Conservation (phyloP, 2,329 filamentous ascomycete genomes). For the Trichothecium roseum region DNA sequence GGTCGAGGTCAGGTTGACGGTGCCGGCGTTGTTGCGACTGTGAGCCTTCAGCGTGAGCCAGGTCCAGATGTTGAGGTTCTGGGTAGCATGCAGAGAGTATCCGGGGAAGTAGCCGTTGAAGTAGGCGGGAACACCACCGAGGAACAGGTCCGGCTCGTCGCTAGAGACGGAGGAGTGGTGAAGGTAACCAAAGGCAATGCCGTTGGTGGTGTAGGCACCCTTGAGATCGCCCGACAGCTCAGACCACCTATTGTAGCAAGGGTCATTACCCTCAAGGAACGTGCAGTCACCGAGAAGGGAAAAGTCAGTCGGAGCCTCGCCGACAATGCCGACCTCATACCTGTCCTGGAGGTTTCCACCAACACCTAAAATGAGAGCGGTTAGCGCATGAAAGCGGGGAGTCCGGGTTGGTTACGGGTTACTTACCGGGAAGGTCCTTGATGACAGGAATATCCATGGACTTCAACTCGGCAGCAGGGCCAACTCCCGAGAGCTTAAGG, state of each 20-base stretch:
- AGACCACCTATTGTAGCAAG: slow-evolving; percentile 20
- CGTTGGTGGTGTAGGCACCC: slow-evolving; percentile 31
- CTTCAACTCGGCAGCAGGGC: slow-evolving; percentile 17
- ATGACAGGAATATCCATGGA: slow-evolving; percentile 35
- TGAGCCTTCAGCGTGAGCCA: slow-evolving; percentile 41
- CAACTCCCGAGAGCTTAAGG: slow-evolving; percentile 25
- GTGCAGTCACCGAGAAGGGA: slow-evolving; percentile 15
- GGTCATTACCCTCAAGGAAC: slow-evolving; percentile 16
- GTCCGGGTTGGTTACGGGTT: not conserved
- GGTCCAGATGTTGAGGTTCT: slow-evolving; percentile 28
- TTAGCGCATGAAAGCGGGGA: not conserved
- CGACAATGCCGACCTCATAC: slow-evolving; percentile 10
- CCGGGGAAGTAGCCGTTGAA: slow-evolving; percentile 48
- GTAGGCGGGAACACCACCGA: slow-evolving; percentile 42
- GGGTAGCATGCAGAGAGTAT: slow-evolving; percentile 33
- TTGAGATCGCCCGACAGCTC: slow-evolving; percentile 11
- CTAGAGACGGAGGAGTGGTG: slow-evolving; percentile 22
- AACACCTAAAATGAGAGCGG: slow-evolving; percentile 1
- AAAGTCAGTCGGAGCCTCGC: slow-evolving; percentile 10
- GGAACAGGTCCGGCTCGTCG: slow-evolving; percentile 39
- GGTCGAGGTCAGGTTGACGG: slow-evolving; percentile 46
- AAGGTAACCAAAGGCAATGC: slow-evolving; percentile 39
- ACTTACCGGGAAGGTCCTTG: slow-evolving; percentile 34
- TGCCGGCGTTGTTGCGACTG: slow-evolving; percentile 47
- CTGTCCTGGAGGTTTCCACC: slow-evolving; percentile 7